Conservation (phyloP, 108 stramenopile genomes). For the Cyclotella cryptica region DNA sequence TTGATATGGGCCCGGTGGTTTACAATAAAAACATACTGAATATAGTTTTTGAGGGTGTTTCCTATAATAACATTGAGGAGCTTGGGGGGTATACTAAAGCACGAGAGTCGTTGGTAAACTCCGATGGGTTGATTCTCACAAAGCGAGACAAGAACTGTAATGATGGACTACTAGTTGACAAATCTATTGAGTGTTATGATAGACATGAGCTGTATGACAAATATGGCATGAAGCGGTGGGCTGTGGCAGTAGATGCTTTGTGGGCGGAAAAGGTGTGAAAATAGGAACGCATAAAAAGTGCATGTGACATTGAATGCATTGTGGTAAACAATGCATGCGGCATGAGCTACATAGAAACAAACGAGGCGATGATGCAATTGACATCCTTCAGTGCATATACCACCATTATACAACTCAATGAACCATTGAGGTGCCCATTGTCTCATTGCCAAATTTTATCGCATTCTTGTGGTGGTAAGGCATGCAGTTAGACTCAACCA, state of each 20-base stretch:
- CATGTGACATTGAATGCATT: too few species aligned
- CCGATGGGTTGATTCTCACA: slow-evolving; percentile 28
- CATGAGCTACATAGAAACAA: not conserved
- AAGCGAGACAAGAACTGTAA: not conserved
- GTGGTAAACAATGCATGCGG: too few species aligned
- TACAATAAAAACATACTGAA: slow-evolving; percentile 26
- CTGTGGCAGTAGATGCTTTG: slow-evolving; percentile 17
- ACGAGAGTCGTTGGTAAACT: slow-evolving; percentile 13
- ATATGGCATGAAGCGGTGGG: slow-evolving; percentile 30
- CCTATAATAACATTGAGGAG: slow-evolving; percentile 5
- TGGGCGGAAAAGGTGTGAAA: slow-evolving; percentile 13
- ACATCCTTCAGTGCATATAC: too few species aligned
- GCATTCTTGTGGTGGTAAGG: too few species aligned
- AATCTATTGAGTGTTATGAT: slow-evolving; percentile 5
- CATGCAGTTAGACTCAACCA: too few species aligned
- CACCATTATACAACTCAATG: too few species aligned
- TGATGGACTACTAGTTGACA: slow-evolving; percentile 18
- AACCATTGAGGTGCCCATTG: too few species aligned
- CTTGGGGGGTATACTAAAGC: slow-evolving; percentile 7
- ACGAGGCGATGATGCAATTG: too few species aligned
- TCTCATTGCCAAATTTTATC: too few species aligned
- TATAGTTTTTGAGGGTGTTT: slow-evolving; percentile 20
- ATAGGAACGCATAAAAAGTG: too few species aligned
- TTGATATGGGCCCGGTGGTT: slow-evolving; percentile 31
- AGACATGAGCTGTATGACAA: slow-evolving; percentile 15